phyloP scores from a whole-genome alignment of 2,329 filamentous ascomycete genomes.

The Monosporascus sp. region DNA sequence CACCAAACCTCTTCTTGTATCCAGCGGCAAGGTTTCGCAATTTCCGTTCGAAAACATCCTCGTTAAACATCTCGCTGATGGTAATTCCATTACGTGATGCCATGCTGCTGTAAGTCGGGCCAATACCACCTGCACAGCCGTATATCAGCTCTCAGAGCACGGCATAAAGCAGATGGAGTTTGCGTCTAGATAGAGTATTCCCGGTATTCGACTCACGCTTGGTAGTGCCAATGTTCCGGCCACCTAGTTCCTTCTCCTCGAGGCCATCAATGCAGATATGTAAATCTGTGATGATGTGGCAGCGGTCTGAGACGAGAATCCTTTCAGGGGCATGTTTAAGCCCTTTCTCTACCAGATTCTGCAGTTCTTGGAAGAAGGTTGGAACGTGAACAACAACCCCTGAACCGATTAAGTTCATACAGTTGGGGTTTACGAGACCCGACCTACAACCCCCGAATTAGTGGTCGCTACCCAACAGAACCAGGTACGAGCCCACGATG shows the following conservation, averaged over 20 bases:
- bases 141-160: not conserved
- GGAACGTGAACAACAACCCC: constrained; percentile 46
- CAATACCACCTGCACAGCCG: constrained; percentile 30
- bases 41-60: constrained; percentile 60
- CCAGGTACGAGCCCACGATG: not conserved
- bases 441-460: constrained; percentile 28
- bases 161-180: not conserved
- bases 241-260: constrained; percentile 49
- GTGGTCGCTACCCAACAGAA: not conserved
- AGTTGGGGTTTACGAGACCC: constrained; percentile 66
- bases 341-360: constrained; percentile 55
- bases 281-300: constrained; percentile 58
- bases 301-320: constrained; percentile 57
- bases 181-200: not conserved
- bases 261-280: constrained; percentile 63
- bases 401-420: constrained; percentile 69
- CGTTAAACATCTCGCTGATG: constrained; percentile 63
- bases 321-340: constrained; percentile 48
- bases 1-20: constrained; percentile 53
- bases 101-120: constrained; percentile 45
- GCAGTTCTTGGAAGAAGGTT: constrained; percentile 61
- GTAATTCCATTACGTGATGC: constrained; percentile 61
- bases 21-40: constrained; percentile 55
- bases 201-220: constrained; percentile 7
- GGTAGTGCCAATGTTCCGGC: constrained; percentile 38